Evolutionary conservation across 2,329 filamentous ascomycete genomes (phyloP).

Genomic region (Aspergillus felis): DNA sequence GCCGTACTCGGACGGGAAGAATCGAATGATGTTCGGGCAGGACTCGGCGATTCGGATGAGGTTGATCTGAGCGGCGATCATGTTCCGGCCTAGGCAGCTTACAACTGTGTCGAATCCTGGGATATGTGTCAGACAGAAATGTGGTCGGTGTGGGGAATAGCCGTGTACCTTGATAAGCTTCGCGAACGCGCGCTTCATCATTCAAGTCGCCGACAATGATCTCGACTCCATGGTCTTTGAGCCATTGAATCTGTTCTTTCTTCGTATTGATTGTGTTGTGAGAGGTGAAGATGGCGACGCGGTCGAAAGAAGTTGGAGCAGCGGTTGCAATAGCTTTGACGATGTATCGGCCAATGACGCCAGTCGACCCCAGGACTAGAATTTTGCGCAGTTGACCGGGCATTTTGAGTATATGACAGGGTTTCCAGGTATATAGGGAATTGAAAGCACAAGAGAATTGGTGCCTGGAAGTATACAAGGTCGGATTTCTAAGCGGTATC

Average conservation of each 20-base stretch:
- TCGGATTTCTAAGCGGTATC: not conserved
- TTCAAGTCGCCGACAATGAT: conserved; percentile 55
- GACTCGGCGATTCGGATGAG: conserved; percentile 59
- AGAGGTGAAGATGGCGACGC: conserved; percentile 57
- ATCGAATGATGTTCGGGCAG: conserved; percentile 54
- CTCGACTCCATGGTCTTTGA: conserved; percentile 48
- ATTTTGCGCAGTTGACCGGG: conserved; percentile 9
- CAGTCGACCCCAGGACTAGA: conserved; percentile 23
- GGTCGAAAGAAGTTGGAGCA: conserved; percentile 48
- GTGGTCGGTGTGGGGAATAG: not conserved
- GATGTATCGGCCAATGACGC: conserved; percentile 40
- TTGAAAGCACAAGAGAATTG: not conserved
- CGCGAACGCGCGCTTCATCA: conserved; percentile 49
- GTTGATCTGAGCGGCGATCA: conserved; percentile 57
- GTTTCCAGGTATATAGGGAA: not conserved
- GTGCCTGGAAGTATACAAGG: not conserved
- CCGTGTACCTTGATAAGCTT: conserved; percentile 51
- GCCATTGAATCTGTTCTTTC: conserved; percentile 43
- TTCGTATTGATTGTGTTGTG: conserved; percentile 50
- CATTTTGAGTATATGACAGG: not conserved
- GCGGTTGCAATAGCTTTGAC: conserved; percentile 46
- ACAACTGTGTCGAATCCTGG: conserved; percentile 62
- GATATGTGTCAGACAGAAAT: not conserved
- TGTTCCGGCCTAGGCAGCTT: conserved; percentile 61
- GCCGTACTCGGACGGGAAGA: conserved; percentile 66